These are phyloP conservation scores for Dillenia turbinata DNA, from an alignment of 164 flowering plant species.

Conservation along the genomic window DNA sequence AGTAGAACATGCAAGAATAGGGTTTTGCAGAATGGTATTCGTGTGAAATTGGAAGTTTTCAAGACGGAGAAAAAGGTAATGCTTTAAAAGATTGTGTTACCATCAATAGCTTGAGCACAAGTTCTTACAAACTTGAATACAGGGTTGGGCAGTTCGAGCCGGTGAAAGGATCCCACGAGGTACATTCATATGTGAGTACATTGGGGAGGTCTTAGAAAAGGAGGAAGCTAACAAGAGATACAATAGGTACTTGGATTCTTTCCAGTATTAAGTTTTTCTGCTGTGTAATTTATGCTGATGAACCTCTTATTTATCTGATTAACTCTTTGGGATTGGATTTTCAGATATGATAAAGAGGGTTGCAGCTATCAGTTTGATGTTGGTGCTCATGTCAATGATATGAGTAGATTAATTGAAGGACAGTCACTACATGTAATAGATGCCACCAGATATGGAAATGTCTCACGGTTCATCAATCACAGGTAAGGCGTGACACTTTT, in stretches of 20 bases:
- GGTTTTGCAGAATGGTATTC: conserved; percentile 90
- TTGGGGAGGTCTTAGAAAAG: conserved; percentile 72
- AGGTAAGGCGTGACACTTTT: conserved; percentile 38
- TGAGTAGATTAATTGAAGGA: conserved; percentile 65
- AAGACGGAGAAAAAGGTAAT: conserved; percentile 80
- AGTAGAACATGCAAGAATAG: conserved; percentile 70
- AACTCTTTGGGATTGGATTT: conserved; percentile 2
- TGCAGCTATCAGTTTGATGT: conserved; percentile 62
- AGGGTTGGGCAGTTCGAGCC: conserved; percentile 99
- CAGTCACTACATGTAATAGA: conserved; percentile 59
- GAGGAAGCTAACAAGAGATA: conserved; percentile 57
- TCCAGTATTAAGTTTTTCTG: conserved; percentile 1
- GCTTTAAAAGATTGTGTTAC: not conserved
- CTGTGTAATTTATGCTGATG: no score
- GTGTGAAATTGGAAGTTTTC: conserved; percentile 75
- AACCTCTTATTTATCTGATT: no score
- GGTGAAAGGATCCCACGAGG: conserved; percentile 74
- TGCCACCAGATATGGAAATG: conserved; percentile 84
- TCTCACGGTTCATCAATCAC: conserved; percentile 91
- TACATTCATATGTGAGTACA: conserved; percentile 80
- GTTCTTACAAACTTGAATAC: conserved; percentile 14
- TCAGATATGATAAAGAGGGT: conserved; percentile 58
- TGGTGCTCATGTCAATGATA: conserved; percentile 53
- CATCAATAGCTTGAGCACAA: conserved; percentile 1
- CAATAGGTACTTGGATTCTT: conserved; percentile 38